phyloP scores from a whole-genome alignment of 129 eudicot genomes.

The Saussurea involucrata region DNA sequence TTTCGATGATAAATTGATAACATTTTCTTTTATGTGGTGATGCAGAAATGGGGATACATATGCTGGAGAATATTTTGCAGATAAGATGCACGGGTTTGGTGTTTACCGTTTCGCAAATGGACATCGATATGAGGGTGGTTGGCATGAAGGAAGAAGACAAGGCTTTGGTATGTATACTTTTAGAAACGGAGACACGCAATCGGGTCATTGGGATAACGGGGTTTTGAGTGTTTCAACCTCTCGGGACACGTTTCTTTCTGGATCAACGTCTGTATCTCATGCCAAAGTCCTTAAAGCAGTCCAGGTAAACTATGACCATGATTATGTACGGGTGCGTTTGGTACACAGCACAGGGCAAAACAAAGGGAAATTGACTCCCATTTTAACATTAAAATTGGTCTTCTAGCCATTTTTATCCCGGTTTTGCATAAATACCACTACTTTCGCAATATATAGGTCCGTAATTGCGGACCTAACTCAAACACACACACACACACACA shows the following conservation, averaged over 20 bases:
- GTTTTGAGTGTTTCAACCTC: constrained; percentile 51
- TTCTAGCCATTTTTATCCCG: no score
- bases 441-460: no score
- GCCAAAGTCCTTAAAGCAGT: constrained; percentile 70
- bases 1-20: not conserved
- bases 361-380: no score
- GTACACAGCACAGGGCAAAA: no score
- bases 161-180: constrained; percentile 88
- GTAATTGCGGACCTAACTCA: no score
- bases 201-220: constrained; percentile 82
- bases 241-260: constrained; percentile 38
- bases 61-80: constrained; percentile 87
- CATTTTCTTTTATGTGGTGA: constrained; percentile 10
- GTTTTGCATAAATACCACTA: no score
- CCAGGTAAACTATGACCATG: constrained; percentile 44
- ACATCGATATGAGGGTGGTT: constrained; percentile 78
- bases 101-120: constrained; percentile 85
- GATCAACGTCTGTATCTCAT: constrained; percentile 29
- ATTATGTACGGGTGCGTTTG: not conserved
- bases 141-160: constrained; percentile 96
- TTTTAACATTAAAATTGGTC: no score
- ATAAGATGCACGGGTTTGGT: constrained; percentile 85
- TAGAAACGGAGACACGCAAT: constrained; percentile 65
- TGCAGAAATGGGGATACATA: constrained; percentile 82
- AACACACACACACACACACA: no score